Evolutionary conservation across 2,329 filamentous ascomycete genomes (phyloP).

Genomic region (Colletotrichum melonis): DNA sequence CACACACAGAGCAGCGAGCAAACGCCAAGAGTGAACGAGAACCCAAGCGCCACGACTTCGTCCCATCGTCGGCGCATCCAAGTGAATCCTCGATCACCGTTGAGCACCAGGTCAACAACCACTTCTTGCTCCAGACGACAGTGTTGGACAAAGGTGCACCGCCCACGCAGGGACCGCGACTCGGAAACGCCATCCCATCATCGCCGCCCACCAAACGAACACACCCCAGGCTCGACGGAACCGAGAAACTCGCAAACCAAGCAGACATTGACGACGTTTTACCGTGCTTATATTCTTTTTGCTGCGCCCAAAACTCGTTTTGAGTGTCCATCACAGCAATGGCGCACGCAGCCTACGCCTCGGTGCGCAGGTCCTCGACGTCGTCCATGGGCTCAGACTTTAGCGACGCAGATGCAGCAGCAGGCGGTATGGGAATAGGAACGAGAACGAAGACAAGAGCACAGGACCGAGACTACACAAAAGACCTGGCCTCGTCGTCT

Average conservation of each 20-base stretch:
- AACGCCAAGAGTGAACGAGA: neutral
- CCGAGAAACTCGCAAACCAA: conserved; percentile 8
- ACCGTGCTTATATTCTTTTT: neutral
- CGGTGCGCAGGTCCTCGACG: conserved; percentile 31
- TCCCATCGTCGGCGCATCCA: conserved; percentile 9
- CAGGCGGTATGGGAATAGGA: neutral
- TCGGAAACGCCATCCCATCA: conserved; percentile 31
- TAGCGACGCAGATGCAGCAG: neutral
- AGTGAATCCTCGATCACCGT: neutral
- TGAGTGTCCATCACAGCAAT: neutral
- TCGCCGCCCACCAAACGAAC: neutral
- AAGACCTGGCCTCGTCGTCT: conserved; percentile 16
- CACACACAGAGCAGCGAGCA: neutral
- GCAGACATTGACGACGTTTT: neutral
- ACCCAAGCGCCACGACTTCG: neutral
- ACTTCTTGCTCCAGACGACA: neutral
- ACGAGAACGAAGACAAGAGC: neutral
- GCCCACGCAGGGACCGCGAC: conserved; percentile 19
- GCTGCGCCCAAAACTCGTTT: conserved; percentile 3
- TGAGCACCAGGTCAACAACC: neutral
- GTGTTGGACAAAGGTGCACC: conserved; percentile 1
- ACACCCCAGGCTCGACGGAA: neutral
- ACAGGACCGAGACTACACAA: conserved; percentile 26
- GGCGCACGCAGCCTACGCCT: conserved; percentile 24
- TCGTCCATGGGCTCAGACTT: conserved; percentile 20